A percentile compares a stretch with the other conserved stretches of the same genome.
phyloP scores from a whole-genome alignment of 768 basidiomycete genomes.

The Leccinum subtestaceum region DNA sequence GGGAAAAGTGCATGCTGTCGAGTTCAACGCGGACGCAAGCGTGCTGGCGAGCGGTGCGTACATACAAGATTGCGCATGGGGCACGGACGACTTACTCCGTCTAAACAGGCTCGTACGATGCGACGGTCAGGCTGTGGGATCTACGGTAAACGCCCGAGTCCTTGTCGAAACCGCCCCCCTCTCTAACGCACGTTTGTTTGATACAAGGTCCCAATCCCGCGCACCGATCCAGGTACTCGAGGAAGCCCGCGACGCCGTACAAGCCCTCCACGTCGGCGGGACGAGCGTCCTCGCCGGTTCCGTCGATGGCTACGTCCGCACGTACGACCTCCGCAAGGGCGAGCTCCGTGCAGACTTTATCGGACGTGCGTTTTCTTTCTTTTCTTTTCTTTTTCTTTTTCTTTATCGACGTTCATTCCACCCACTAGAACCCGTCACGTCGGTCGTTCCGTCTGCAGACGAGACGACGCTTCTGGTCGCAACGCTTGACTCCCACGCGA shows the following conservation, averaged over 20 bases:
- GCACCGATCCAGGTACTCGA: conserved; percentile 88
- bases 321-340: conserved; percentile 94
- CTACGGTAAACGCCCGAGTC: conserved; percentile 50
- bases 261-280: conserved; percentile 66
- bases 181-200: not conserved
- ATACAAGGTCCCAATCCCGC: conserved; percentile 66
- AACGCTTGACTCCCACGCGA: conserved; percentile 79
- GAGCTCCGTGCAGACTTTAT: conserved; percentile 86
- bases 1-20: conserved; percentile 86
- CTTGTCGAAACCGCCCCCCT: not conserved
- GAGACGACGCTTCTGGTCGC: conserved; percentile 77
- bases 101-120: conserved; percentile 80
- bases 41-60: conserved; percentile 80
- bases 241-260: conserved; percentile 85
- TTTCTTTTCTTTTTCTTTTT: not conserved
- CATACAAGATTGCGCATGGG: no score
- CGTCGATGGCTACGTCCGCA: conserved; percentile 88
- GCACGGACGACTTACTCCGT: not conserved
- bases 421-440: conserved; percentile 76
- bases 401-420: not conserved
- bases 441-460: conserved; percentile 77
- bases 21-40: conserved; percentile 84
- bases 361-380: conserved; percentile 62
- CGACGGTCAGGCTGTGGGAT: conserved; percentile 91
- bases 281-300: conserved; percentile 77